Conservation (phyloP, 225 moss, liverwort and hornwort species). For the Polytrichum formosum region DNA sequence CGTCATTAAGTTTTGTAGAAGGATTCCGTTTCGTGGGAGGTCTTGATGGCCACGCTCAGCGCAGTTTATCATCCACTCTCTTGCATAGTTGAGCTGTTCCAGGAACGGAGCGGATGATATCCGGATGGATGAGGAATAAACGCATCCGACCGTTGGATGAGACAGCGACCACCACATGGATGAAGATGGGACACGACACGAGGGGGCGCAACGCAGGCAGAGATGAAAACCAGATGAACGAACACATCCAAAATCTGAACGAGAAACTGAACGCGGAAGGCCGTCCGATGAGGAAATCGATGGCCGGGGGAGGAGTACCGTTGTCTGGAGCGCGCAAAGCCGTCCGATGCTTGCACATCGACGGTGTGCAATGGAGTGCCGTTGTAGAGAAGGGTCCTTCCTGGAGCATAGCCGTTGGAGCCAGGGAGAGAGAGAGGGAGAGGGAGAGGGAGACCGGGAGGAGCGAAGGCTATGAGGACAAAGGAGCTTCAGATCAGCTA, state of each 20-base stretch:
- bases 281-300: background rate
- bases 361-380: constrained; percentile 1
- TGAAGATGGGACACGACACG: background rate
- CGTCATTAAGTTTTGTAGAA: too few species aligned
- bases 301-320: background rate
- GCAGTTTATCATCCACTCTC: too few species aligned
- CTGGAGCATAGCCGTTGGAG: constrained; percentile 6
- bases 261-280: background rate
- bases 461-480: background rate
- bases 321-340: background rate
- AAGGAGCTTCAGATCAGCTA: too few species aligned
- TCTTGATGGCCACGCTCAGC: too few species aligned
- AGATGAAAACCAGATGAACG: background rate
- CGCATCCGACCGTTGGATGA: background rate
- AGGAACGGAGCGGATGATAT: too few species aligned
- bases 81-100: too few species aligned
- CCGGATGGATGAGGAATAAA: background rate
- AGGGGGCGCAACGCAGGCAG: background rate
- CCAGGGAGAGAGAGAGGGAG: too few species aligned
- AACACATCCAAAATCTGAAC: background rate
- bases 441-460: background rate
- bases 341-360: background rate
- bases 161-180: background rate
- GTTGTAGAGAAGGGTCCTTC: constrained; percentile 2
- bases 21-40: too few species aligned